Conservation (phyloP, 257 asterid species). For the Hygrophila difformis region DNA sequence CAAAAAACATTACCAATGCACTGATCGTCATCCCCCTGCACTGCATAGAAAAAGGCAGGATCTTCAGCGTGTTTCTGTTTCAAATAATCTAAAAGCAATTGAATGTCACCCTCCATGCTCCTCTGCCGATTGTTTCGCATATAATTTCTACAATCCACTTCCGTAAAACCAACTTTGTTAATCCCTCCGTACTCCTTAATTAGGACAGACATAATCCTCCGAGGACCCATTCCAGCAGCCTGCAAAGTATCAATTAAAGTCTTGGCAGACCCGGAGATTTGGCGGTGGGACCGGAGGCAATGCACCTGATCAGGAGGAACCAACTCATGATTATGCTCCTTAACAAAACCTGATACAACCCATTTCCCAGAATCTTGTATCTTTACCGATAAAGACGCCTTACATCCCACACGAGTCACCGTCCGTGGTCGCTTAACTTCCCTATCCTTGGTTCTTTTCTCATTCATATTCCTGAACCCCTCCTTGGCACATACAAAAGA, state of each 20-base stretch:
- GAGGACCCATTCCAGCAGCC: slow-evolving; percentile 99
- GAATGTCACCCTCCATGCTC: slow-evolving; percentile 92
- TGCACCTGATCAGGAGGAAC: slow-evolving; percentile 97
- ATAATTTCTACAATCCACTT: slow-evolving; percentile 94
- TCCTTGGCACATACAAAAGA: slow-evolving; percentile 96
- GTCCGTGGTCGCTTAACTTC: slow-evolving; percentile 85
- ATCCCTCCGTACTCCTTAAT: slow-evolving; percentile 94
- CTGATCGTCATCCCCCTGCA: slow-evolving; percentile 83
- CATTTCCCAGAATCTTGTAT: slow-evolving; percentile 90
- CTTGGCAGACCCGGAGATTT: slow-evolving; percentile 94
- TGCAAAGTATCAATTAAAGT: slow-evolving; percentile 89
- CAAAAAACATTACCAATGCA: slow-evolving; percentile 75
- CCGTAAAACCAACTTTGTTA: slow-evolving; percentile 94
- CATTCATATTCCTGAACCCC: slow-evolving; percentile 90
- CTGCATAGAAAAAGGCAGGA: slow-evolving; percentile 64
- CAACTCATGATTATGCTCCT: slow-evolving; percentile 87
- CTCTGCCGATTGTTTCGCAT: slow-evolving; percentile 80
- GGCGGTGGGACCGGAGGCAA: slow-evolving; percentile 89
- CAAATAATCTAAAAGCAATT: slow-evolving; percentile 79
- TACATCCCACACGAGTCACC: slow-evolving; percentile 92
- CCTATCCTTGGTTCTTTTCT: slow-evolving; percentile 82
- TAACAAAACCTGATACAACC: slow-evolving; percentile 69
- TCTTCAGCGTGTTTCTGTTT: slow-evolving; percentile 70
- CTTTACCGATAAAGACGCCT: slow-evolving; percentile 86
- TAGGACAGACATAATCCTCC: slow-evolving; percentile 92